Conservation (phyloP, 1,139 yeast species). For the Suhomyces coccinellae region DNA sequence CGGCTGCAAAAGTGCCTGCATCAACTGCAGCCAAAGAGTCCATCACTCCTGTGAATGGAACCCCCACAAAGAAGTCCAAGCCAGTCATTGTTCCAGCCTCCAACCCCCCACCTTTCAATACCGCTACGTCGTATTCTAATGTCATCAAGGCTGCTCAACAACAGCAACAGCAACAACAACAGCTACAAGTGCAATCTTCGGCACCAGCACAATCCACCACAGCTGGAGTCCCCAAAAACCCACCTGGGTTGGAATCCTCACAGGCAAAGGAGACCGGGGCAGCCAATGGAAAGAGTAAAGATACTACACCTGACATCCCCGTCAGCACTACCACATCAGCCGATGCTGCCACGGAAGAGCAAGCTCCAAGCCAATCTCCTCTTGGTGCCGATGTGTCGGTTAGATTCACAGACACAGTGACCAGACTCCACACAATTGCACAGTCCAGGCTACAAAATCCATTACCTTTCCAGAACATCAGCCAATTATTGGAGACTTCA, state of each 20-base stretch:
- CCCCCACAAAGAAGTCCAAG: conserved; percentile 17
- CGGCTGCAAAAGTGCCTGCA: conserved; percentile 14
- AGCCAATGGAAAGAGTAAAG: conserved; percentile 5
- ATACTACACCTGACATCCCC: conserved; percentile 1
- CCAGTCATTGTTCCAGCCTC: conserved; percentile 18
- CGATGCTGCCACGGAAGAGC: conserved; percentile 14
- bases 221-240: conserved; percentile 12
- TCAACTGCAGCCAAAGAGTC: conserved; percentile 18
- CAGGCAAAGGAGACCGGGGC: conserved; percentile 1
- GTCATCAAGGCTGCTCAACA: conserved; percentile 24
- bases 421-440: conserved; percentile 32
- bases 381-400: conserved; percentile 18
- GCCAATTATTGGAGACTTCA: conserved; percentile 68
- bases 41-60: conserved; percentile 10
- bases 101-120: conserved; percentile 20
- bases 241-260: conserved; percentile 9
- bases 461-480: conserved; percentile 56
- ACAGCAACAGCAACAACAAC: conserved; percentile 7
- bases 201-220: conserved; percentile 10
- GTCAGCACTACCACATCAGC: neutral
- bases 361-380: conserved; percentile 21
- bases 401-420: conserved; percentile 33
- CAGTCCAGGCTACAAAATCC: conserved; percentile 47
- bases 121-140: conserved; percentile 22
- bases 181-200: conserved; percentile 8